Conservation (phyloP, 2,329 filamentous ascomycete species). For the Fusarium pseudograminearum region DNA sequence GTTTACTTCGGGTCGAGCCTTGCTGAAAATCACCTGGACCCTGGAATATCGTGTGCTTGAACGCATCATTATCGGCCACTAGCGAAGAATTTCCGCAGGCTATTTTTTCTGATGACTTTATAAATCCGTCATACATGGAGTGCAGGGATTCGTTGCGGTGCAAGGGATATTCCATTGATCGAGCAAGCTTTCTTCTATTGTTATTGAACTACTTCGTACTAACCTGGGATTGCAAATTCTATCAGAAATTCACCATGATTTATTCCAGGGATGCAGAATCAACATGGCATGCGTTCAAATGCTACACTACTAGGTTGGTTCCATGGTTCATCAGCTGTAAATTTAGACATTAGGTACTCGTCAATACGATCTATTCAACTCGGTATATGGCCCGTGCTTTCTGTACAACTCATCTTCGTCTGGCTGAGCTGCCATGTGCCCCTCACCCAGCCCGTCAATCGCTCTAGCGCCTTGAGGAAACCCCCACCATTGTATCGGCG, state of each 20-base stretch:
- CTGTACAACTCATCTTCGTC: slow-evolving; percentile 2
- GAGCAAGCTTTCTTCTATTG: not conserved
- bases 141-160: not conserved
- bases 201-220: not conserved
- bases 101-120: slow-evolving; percentile 8
- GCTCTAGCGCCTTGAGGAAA: slow-evolving; percentile 27
- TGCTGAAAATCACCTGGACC: slow-evolving; percentile 21
- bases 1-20: slow-evolving; percentile 32
- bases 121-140: slow-evolving; percentile 3
- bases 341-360: slow-evolving; percentile 2
- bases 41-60: slow-evolving; percentile 23
- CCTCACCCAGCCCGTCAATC: slow-evolving; percentile 31
- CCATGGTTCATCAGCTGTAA: not conserved
- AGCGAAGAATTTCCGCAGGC: slow-evolving; percentile 9
- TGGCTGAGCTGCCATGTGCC: slow-evolving; percentile 12
- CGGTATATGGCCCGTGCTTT: slow-evolving; percentile 23
- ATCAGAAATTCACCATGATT: not conserved
- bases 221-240: not conserved
- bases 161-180: not conserved
- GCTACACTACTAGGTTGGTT: not conserved
- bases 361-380: slow-evolving; percentile 5
- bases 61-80: slow-evolving; percentile 27
- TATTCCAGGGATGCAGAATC: not conserved
- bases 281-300: not conserved
- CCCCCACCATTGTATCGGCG: slow-evolving; percentile 21